phyloP scores from a whole-genome alignment of 371 early-diverging fungal genomes.

The Mortierella sp. region DNA sequence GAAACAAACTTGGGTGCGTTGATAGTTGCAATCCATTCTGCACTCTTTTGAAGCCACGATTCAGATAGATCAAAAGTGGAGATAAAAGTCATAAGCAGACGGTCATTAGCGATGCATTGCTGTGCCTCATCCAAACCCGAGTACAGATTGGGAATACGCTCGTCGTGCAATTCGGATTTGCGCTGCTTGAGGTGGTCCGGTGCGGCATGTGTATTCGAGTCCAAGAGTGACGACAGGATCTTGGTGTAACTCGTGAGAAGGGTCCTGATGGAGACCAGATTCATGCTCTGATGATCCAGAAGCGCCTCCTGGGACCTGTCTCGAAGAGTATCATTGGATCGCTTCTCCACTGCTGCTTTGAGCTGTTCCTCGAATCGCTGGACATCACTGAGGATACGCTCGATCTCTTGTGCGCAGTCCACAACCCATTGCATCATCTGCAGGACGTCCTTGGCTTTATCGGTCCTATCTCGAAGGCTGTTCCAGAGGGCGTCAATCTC shows the following conservation, averaged over 20 bases:
- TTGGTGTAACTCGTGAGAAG: slow-evolving; percentile 30
- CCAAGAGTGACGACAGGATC: slow-evolving; percentile 21
- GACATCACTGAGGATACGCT: slow-evolving; percentile 33
- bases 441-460: slow-evolving; percentile 22
- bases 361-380: slow-evolving; percentile 43
- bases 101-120: slow-evolving; percentile 38
- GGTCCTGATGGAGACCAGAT: slow-evolving; percentile 25
- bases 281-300: slow-evolving; percentile 43
- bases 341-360: slow-evolving; percentile 29
- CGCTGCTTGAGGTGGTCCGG: slow-evolving; percentile 31
- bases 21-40: slow-evolving; percentile 36
- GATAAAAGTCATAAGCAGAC: slow-evolving; percentile 26
- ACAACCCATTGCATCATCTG: slow-evolving; percentile 50
- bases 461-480: slow-evolving; percentile 16
- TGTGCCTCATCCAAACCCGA: slow-evolving; percentile 16
- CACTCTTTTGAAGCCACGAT: slow-evolving; percentile 29
- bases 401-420: slow-evolving; percentile 45
- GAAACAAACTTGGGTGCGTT: slow-evolving; percentile 30
- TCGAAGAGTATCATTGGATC: slow-evolving; percentile 30
- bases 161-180: slow-evolving; percentile 13
- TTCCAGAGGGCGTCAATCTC: slow-evolving; percentile 34
- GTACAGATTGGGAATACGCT: slow-evolving; percentile 22
- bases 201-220: slow-evolving; percentile 24
- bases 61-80: slow-evolving; percentile 17
- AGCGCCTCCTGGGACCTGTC: slow-evolving; percentile 35